A percentile compares a stretch with the other conserved stretches of the same genome.
phyloP scores from a whole-genome alignment of 2,329 filamentous ascomycete genomes.

The Hypoxylon sp. region DNA sequence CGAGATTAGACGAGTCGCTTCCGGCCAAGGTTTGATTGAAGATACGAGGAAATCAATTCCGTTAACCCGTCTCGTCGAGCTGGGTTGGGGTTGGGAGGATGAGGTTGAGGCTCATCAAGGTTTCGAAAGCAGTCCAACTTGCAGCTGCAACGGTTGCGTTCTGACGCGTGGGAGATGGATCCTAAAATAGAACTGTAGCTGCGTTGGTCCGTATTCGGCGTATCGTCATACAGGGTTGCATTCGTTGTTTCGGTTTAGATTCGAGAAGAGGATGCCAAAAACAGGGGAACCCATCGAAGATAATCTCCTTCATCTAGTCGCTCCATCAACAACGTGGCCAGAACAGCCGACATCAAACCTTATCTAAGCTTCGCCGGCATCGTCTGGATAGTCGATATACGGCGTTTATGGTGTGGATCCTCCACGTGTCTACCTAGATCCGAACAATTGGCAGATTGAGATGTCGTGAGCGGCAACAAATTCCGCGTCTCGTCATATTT shows the following conservation, averaged over 20 bases:
- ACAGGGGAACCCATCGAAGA: background rate
- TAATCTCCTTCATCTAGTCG: background rate
- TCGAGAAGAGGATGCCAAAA: slow-evolving; percentile 2
- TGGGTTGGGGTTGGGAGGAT: slow-evolving; percentile 26
- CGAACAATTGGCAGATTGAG: background rate
- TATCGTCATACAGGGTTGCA: slow-evolving; percentile 11
- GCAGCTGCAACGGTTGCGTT: slow-evolving; percentile 10
- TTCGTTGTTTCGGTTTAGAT: background rate
- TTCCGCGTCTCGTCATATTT: slow-evolving; percentile 2
- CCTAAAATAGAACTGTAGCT: slow-evolving; percentile 11
- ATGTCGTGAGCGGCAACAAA: slow-evolving; percentile 8
- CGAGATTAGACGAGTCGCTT: background rate
- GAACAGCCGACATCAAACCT: background rate
- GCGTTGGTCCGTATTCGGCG: slow-evolving; percentile 22
- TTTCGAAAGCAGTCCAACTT: slow-evolving; percentile 15
- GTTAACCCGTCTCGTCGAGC: slow-evolving; percentile 4
- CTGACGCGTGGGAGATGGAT: slow-evolving; percentile 13
- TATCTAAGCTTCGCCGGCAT: slow-evolving; percentile 12
- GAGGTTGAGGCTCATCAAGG: slow-evolving; percentile 25
- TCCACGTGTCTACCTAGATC: slow-evolving; percentile 15
- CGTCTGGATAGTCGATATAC: background rate
- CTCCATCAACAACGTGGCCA: background rate
- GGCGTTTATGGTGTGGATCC: slow-evolving; percentile 9
- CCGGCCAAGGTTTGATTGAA: slow-evolving; percentile 7
- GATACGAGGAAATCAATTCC: slow-evolving; percentile 9